phyloP scores from a whole-genome alignment of 2,329 filamentous ascomycete genomes.

The Fusarium foetens region DNA sequence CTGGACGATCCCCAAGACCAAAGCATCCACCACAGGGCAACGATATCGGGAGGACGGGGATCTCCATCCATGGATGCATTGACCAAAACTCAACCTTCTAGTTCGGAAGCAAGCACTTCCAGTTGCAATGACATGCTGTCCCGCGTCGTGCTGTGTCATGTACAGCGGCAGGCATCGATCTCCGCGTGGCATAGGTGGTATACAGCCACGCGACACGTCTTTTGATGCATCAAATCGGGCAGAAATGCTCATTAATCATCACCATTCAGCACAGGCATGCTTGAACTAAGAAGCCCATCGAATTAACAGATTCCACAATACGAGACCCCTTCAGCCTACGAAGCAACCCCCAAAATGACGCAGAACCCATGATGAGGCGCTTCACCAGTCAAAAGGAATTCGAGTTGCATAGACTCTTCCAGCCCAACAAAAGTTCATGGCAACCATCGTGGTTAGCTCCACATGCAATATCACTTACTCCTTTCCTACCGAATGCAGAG shows the following conservation, averaged over 20 bases:
- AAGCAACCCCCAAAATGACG: slow-evolving; percentile 12
- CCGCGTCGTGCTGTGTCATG: slow-evolving; percentile 5
- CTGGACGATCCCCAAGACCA: slow-evolving; percentile 8
- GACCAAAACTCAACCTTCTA: neutral
- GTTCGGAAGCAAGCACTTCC: neutral
- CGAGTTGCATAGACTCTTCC: slow-evolving; percentile 10
- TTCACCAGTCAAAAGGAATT: neutral
- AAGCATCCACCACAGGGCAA: slow-evolving; percentile 15
- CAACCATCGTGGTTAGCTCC: slow-evolving; percentile 1
- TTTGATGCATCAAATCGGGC: neutral
- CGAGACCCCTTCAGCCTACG: neutral
- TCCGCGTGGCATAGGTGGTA: neutral
- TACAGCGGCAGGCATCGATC: slow-evolving; percentile 9
- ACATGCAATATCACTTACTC: neutral
- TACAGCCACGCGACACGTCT: slow-evolving; percentile 3
- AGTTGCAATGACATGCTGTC: slow-evolving; percentile 18
- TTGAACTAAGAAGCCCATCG: slow-evolving; percentile 4
- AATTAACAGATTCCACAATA: neutral
- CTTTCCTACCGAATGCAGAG: slow-evolving; percentile 11
- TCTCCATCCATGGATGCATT: slow-evolving; percentile 6
- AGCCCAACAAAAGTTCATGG: slow-evolving; percentile 23
- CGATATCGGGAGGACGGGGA: slow-evolving; percentile 4
- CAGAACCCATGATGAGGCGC: slow-evolving; percentile 9
- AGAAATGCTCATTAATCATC: neutral
- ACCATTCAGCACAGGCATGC: neutral